Evolutionary conservation across 805 yeast genomes (phyloP).

Genomic region (Lipomyces orientalis): DNA sequence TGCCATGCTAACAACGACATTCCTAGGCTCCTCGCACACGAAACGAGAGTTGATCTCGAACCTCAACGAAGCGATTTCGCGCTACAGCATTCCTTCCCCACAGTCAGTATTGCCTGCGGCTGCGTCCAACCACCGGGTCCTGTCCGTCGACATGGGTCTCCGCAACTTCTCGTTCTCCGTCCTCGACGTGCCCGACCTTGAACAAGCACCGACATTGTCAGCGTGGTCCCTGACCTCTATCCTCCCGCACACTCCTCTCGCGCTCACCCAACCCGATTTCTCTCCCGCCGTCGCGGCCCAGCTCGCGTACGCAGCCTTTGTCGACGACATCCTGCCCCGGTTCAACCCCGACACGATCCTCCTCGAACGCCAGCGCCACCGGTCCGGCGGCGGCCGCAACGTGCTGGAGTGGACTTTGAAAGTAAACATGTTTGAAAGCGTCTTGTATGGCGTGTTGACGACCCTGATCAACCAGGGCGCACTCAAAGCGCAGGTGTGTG

Average conservation of each 20-base stretch:
- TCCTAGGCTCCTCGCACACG: constrained; percentile 14
- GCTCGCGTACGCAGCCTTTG: constrained; percentile 21
- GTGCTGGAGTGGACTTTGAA: constrained; percentile 57
- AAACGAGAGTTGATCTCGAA: constrained; percentile 14
- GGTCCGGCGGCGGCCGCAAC: constrained; percentile 52
- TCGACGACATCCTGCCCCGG: constrained; percentile 19
- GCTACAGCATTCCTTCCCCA: neutral
- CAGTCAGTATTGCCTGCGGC: neutral
- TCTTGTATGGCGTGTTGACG: constrained; percentile 43
- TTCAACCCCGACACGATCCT: constrained; percentile 50
- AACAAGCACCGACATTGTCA: constrained; percentile 6
- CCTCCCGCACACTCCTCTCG: neutral
- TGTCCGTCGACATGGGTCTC: constrained; percentile 27
- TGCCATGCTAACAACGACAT: neutral
- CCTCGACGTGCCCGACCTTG: constrained; percentile 12
- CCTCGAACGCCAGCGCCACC: constrained; percentile 58
- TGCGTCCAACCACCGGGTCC: constrained; percentile 7
- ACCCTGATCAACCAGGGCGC: constrained; percentile 7
- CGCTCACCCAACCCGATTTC: constrained; percentile 3
- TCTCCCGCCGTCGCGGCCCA: constrained; percentile 19
- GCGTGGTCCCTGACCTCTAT: constrained; percentile 18
- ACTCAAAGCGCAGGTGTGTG: neutral
- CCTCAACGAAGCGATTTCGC: constrained; percentile 6
- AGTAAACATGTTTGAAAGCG: constrained; percentile 56
- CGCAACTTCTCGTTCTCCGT: constrained; percentile 24